Evolutionary conservation across 1,284 basidiomycete genomes (phyloP).

Genomic region (Leccinum subrobustum): DNA sequence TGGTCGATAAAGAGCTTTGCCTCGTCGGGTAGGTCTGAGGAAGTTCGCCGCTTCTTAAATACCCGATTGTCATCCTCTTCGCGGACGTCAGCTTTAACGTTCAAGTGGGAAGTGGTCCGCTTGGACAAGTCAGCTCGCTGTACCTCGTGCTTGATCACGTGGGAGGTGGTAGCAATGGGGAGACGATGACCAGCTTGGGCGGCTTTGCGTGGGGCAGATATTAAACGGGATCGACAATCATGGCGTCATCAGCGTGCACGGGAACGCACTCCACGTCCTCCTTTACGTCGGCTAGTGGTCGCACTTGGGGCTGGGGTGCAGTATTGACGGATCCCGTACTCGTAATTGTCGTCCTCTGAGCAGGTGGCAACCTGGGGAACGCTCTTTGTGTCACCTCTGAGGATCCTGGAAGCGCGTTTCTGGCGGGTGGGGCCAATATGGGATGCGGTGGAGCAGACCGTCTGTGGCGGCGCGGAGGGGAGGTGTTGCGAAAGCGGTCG

Average conservation of each 20-base stretch:
- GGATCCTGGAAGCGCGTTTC: no score
- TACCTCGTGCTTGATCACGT: constrained; percentile 29
- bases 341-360: no score
- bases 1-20: constrained; percentile 34
- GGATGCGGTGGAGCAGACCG: no score
- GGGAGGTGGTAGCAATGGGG: not conserved
- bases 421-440: no score
- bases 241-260: constrained; percentile 48
- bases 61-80: constrained; percentile 53
- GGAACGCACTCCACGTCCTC: constrained; percentile 31
- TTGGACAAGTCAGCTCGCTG: constrained; percentile 30
- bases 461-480: no score
- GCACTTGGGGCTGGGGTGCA: constrained; percentile 21
- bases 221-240: constrained; percentile 52
- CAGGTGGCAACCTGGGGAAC: no score
- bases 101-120: constrained; percentile 27
- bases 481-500: no score
- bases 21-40: constrained; percentile 63
- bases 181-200: constrained; percentile 8
- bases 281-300: constrained; percentile 35
- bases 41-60: constrained; percentile 72
- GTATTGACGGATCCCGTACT: not conserved
- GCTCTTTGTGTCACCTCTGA: no score
- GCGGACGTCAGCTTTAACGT: constrained; percentile 30
- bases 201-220: not conserved